These are phyloP conservation scores for Ilyonectria destructans DNA, from an alignment of 2,329 filamentous ascomycete genomes.

Conservation along the genomic window DNA sequence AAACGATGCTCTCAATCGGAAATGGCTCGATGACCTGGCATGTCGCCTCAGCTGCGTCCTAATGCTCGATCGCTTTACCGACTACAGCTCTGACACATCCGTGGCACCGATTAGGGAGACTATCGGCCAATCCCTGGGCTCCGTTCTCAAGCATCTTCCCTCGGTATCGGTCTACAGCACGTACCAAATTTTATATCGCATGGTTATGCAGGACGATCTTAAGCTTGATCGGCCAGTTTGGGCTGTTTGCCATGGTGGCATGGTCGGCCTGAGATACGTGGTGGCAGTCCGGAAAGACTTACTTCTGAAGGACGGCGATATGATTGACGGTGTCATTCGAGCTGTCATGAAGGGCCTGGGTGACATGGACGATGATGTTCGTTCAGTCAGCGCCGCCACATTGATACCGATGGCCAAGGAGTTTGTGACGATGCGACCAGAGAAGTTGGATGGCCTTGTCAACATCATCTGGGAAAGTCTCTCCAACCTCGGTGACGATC, in stretches of 20 bases:
- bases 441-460: slow-evolving; percentile 85
- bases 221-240: slow-evolving; percentile 83
- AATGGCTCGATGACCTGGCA: slow-evolving; percentile 95
- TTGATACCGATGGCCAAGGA: slow-evolving; percentile 96
- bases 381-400: slow-evolving; percentile 97
- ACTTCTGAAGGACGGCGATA: slow-evolving; percentile 83
- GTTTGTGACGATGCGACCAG: slow-evolving; percentile 88
- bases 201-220: slow-evolving; percentile 93
- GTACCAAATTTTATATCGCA: slow-evolving; percentile 86
- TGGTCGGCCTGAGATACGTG: slow-evolving; percentile 96
- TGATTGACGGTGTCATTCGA: slow-evolving; percentile 93
- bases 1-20: slow-evolving; percentile 85
- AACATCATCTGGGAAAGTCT: slow-evolving; percentile 98
- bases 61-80: slow-evolving; percentile 97
- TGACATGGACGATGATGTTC: slow-evolving; percentile 94
- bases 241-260: slow-evolving; percentile 97
- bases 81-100: slow-evolving; percentile 97
- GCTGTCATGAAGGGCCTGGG: slow-evolving; percentile 96
- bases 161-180: slow-evolving; percentile 85
- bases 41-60: slow-evolving; percentile 95
- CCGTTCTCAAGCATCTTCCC: slow-evolving; percentile 88
- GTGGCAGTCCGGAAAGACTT: slow-evolving; percentile 96
- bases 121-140: slow-evolving; percentile 93
- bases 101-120: slow-evolving; percentile 97
- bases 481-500: slow-evolving; percentile 95